A percentile compares a stretch with the other conserved stretches of the same genome.
These are phyloP conservation scores for Sporothrix globosa DNA, from an alignment of 2,329 filamentous ascomycete species.

Conservation along the genomic window DNA sequence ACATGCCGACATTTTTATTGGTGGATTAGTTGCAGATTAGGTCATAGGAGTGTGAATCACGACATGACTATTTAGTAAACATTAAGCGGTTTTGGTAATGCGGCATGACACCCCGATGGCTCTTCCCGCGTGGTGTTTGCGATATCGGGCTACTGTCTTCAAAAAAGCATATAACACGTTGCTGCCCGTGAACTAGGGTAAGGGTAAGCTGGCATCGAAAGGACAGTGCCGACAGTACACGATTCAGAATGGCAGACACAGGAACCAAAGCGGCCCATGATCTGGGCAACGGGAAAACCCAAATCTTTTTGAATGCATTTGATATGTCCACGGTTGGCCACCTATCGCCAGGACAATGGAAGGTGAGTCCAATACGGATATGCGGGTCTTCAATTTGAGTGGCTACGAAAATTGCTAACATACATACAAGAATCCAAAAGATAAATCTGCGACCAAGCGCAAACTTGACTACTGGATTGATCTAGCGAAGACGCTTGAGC, in stretches of 20 bases:
- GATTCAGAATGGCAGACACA: constrained; percentile 14
- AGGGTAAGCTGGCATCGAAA: not conserved
- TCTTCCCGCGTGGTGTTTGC: constrained; percentile 3
- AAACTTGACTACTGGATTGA: constrained; percentile 34
- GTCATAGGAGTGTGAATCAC: constrained; percentile 1
- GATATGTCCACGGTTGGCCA: constrained; percentile 30
- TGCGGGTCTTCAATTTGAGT: not conserved
- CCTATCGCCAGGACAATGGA: constrained; percentile 26
- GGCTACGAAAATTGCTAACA: not conserved
- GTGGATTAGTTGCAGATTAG: not conserved
- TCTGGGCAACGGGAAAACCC: constrained; percentile 28
- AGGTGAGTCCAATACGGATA: constrained; percentile 7
- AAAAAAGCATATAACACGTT: constrained; percentile 1
- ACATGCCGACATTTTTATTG: not conserved
- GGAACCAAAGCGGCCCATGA: constrained; percentile 15
- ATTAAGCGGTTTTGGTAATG: constrained; percentile 8
- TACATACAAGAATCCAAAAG: constrained; percentile 35
- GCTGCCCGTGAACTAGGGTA: not conserved
- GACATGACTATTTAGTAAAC: constrained; percentile 8
- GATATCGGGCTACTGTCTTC: constrained; percentile 1
- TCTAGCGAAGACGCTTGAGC: constrained; percentile 33
- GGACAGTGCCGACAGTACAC: constrained; percentile 5
- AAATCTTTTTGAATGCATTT: constrained; percentile 29
- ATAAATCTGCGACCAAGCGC: constrained; percentile 30
- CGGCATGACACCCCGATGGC: not conserved